Base-by-base conservation (phyloP, 805 yeast genomes). In the Teunomyces aglyptinius region DNA sequence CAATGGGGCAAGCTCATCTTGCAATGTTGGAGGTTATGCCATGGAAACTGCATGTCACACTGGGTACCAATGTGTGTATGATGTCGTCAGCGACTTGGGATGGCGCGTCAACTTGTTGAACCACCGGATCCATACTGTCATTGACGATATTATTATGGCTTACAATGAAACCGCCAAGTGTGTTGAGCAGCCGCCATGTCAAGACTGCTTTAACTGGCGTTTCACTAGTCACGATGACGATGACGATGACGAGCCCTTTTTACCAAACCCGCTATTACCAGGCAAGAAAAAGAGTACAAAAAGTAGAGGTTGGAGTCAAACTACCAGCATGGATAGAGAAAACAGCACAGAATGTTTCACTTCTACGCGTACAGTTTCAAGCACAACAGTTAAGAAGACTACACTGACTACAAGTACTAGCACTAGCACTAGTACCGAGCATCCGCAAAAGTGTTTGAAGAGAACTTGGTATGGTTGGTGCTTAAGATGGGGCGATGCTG, bases 31-130 rank as follows among this genome's bases (percentile, higher is more conserved):
- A 1, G 99, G 99, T 0, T 94, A 89, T 64, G 99, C 98, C 8
- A 85, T 94, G 96, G 99, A 94, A 59, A 85, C 97, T 0, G 85
- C 84, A 39, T 94, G 99, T 62, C 99, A 94, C 63, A 79, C 96
- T 0, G 99, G 98, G 0, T 78, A 77, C 61, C 81, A 81, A 45
- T 94, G 98, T 64, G 76, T 85, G 24, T 94, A 92, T 67, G 98
- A 94, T 58, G 91, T 86, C 8, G 96, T 91, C 10, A 76, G 78
- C 3, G 98, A 94, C 55, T 70, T 78, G 52, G 97, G 97, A 2
- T 92, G 97, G 97, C 85, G 82, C 58, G 91, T 91, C 12, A 89
- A 85, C 56, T 68, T 94, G 64, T 73, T 87, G 51, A 89, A 92
- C 64, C 99, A 94, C 65, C 75, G 97, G 38, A 89, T 94, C 44